These are phyloP conservation scores for Kondoa malvinella DNA, from an alignment of 768 basidiomycete genomes.

Conservation along the genomic window DNA sequence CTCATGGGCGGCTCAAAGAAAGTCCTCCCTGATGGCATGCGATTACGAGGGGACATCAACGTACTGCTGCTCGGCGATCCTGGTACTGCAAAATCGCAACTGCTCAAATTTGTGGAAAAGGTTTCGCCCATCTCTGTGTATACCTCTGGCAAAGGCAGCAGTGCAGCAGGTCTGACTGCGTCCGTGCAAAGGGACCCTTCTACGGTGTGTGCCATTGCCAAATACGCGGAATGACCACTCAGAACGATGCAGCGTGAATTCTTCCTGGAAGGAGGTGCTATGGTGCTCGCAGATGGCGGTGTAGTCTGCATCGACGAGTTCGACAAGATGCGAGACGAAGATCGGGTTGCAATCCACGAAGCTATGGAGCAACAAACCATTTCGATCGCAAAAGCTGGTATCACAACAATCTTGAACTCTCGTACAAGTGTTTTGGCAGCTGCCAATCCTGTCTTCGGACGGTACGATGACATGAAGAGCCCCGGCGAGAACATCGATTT, in stretches of 20 bases:
- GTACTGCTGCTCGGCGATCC: conserved; percentile 91
- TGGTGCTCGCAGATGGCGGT: conserved; percentile 96
- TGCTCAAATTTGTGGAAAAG: conserved; percentile 98
- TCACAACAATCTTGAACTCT: conserved; percentile 91
- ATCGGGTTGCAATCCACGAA: conserved; percentile 96
- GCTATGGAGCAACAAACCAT: conserved; percentile 99
- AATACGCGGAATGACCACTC: neutral
- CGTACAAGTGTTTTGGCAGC: conserved; percentile 90
- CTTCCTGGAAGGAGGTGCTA: conserved; percentile 95
- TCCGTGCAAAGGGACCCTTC: conserved; percentile 85
- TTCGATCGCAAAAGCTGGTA: conserved; percentile 96
- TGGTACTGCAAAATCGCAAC: conserved; percentile 92
- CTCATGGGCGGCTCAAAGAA: conserved; percentile 96
- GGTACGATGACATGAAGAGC: conserved; percentile 90
- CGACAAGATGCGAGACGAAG: conserved; percentile 99
- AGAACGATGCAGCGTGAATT: conserved; percentile 89
- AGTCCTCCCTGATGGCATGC: conserved; percentile 88
- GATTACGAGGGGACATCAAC: conserved; percentile 92
- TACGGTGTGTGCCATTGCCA: conserved; percentile 58
- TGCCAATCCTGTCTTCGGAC: conserved; percentile 92
- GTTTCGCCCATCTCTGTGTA: conserved; percentile 94
- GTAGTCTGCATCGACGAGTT: conserved; percentile 99
- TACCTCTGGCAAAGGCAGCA: conserved; percentile 94
- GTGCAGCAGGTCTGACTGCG: conserved; percentile 94
- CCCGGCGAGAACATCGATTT: conserved; percentile 98